phyloP scores from a whole-genome alignment of 2,329 filamentous ascomycete species.

The Beauveria sp. region DNA sequence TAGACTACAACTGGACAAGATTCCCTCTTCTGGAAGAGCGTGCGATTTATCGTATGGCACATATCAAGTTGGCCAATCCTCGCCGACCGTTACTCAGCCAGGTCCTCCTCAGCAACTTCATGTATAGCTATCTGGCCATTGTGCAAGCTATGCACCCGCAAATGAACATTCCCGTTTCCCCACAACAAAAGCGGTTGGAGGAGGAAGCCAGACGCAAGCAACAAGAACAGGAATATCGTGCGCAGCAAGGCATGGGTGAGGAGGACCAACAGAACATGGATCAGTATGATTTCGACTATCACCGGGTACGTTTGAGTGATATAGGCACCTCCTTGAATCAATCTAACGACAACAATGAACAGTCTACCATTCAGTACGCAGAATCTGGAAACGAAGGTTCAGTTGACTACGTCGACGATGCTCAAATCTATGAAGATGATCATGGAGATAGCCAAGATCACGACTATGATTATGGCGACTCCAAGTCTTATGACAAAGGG shows the following conservation, averaged over 20 bases:
- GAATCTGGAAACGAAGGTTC: slow-evolving; percentile 35
- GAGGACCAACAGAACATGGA: slow-evolving; percentile 42
- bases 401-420: slow-evolving; percentile 44
- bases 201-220: slow-evolving; percentile 45
- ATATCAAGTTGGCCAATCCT: slow-evolving; percentile 98
- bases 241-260: slow-evolving; percentile 39
- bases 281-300: slow-evolving; percentile 47
- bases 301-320: slow-evolving; percentile 34
- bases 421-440: slow-evolving; percentile 46
- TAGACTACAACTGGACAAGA: slow-evolving; percentile 93
- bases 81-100: slow-evolving; percentile 87
- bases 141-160: slow-evolving; percentile 98
- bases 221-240: slow-evolving; percentile 38
- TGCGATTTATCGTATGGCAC: slow-evolving; percentile 96
- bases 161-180: slow-evolving; percentile 80
- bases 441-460: slow-evolving; percentile 33
- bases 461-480: slow-evolving; percentile 31
- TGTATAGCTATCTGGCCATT: slow-evolving; percentile 98
- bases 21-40: slow-evolving; percentile 94
- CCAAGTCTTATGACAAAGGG: slow-evolving; percentile 31
- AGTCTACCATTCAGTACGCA: slow-evolving; percentile 40
- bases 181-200: slow-evolving; percentile 60
- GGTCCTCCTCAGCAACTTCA: slow-evolving; percentile 95
- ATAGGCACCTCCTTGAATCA: neutral
- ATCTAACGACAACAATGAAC: slow-evolving; percentile 7